A percentile compares a stretch with the other conserved stretches of the same genome.
These are phyloP conservation scores for Diaporthe amygdali DNA, from an alignment of 2,329 filamentous ascomycete species.

Conservation along the genomic window DNA sequence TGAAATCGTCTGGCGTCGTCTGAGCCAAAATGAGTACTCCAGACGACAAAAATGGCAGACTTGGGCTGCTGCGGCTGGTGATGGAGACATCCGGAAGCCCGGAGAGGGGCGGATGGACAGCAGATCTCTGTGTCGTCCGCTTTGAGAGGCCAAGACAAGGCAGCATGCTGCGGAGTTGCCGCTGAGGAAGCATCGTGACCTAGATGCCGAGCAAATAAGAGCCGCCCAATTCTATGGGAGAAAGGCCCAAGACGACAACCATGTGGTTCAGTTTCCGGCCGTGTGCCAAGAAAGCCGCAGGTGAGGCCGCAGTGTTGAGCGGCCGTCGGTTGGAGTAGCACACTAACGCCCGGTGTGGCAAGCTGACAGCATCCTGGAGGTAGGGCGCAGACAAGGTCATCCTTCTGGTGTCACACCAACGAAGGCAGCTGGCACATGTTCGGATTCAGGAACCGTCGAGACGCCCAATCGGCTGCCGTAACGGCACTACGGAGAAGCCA, in stretches of 20 bases:
- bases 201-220: not conserved
- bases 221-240: not conserved
- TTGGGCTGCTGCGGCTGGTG: not conserved
- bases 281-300: conserved; percentile 12
- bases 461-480: not conserved
- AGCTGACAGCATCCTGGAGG: not conserved
- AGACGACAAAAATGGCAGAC: not conserved
- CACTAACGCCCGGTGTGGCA: not conserved
- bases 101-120: not conserved
- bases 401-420: not conserved
- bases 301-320: not conserved
- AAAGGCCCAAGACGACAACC: not conserved
- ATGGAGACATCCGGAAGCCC: not conserved
- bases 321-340: not conserved
- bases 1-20: not conserved
- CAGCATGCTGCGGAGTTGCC: too few species aligned
- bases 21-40: not conserved
- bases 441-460: not conserved
- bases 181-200: not conserved
- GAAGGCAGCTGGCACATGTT: conserved; percentile 2
- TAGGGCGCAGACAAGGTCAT: not conserved
- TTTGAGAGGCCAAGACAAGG: conserved; percentile 1
- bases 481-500: not conserved
- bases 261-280: not conserved
- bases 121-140: conserved; percentile 11